Evolutionary conservation across 257 asterid genomes (phyloP).

Genomic region (Perilla frutescens): DNA sequence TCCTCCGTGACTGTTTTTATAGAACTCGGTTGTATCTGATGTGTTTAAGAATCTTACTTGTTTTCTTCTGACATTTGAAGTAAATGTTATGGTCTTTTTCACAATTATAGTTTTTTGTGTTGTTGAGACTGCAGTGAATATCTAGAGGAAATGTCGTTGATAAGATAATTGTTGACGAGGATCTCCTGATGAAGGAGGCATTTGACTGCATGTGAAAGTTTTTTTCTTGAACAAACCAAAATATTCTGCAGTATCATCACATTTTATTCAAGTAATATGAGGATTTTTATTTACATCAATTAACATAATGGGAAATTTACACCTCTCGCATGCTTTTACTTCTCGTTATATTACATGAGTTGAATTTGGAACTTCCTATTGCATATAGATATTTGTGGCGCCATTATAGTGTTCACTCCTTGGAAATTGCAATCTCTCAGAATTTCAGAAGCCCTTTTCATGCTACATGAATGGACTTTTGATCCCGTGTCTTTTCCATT

Average conservation of each 20-base stretch:
- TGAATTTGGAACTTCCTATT: constrained; percentile 14
- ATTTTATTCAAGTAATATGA: not conserved
- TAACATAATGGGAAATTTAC: not conserved
- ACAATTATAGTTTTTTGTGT: constrained; percentile 22
- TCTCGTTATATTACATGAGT: not conserved
- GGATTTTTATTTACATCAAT: not conserved
- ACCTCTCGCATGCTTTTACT: not conserved
- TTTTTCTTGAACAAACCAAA: constrained; percentile 16
- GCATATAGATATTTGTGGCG: constrained; percentile 17
- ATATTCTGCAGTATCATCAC: not conserved
- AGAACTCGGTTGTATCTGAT: constrained; percentile 18
- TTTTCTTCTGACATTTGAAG: not conserved
- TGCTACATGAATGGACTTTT: constrained; percentile 12
- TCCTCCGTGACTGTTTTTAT: not conserved
- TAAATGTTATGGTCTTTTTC: not conserved
- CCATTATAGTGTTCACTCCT: constrained; percentile 12
- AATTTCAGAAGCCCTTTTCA: constrained; percentile 12
- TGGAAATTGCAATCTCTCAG: constrained; percentile 15
- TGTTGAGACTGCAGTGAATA: constrained; percentile 29
- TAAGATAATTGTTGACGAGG: constrained; percentile 7
- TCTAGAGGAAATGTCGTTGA: not conserved
- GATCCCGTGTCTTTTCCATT: constrained; percentile 12
- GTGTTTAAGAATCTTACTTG: not conserved
- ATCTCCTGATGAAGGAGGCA: constrained; percentile 20
- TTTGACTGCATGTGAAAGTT: constrained; percentile 1